Percentiles rank a stretch among this genome's conserved stretches.
Evolutionary conservation across 352 stramenopile species (phyloP).

Genomic region (Phytopythium vexans): DNA sequence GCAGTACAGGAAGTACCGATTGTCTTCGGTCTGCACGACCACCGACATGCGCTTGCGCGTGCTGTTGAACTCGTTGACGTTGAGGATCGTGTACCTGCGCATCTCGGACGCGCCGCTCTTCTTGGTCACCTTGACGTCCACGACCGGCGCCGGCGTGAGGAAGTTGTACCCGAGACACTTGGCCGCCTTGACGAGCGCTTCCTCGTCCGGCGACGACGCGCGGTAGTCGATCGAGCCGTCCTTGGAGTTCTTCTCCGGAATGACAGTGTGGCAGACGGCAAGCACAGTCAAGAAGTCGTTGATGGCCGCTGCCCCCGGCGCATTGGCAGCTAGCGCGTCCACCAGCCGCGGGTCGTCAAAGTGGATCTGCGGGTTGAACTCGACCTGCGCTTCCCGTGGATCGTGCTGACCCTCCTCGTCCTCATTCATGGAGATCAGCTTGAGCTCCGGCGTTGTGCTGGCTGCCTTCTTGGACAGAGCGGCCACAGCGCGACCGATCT

Average conservation of each 20-base stretch:
- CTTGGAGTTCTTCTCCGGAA: constrained; percentile 50
- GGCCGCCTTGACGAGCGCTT: constrained; percentile 90
- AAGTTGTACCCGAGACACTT: constrained; percentile 84
- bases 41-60: constrained; percentile 98
- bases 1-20: constrained; percentile 54
- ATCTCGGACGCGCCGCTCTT: constrained; percentile 27
- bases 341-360: constrained; percentile 71
- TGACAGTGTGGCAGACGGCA: constrained; percentile 75
- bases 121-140: constrained; percentile 46
- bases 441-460: background rate
- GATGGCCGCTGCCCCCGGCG: constrained; percentile 21
- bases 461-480: constrained; percentile 34
- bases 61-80: constrained; percentile 87
- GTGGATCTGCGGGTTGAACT: constrained; percentile 60
- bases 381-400: constrained; percentile 49
- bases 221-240: constrained; percentile 66
- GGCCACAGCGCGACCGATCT: constrained; percentile 66
- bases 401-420: constrained; percentile 19
- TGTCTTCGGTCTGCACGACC: constrained; percentile 66
- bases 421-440: background rate
- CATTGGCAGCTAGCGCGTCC: constrained; percentile 29
- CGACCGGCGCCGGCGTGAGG: constrained; percentile 48
- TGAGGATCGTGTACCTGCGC: constrained; percentile 60
- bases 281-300: constrained; percentile 74
- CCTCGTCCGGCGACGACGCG: constrained; percentile 91